Percentiles rank a stretch among this genome's conserved stretches.
phyloP scores from a whole-genome alignment of 2,329 filamentous ascomycete species.

The Gremmenia infestans region DNA sequence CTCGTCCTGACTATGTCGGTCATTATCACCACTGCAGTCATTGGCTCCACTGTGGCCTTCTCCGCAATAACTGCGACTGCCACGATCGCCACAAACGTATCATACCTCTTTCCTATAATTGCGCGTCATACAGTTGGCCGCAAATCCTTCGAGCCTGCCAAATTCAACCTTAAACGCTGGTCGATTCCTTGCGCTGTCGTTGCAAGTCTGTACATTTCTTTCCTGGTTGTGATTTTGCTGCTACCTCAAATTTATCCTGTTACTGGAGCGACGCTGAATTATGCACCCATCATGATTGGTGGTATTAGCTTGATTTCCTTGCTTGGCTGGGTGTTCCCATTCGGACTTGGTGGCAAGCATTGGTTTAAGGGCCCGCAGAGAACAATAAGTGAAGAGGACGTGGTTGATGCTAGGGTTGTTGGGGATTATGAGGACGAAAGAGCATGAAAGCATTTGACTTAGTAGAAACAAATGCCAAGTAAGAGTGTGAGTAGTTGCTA shows the following conservation, averaged over 20 bases:
- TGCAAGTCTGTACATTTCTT: slow-evolving; percentile 32
- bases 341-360: slow-evolving; percentile 30
- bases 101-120: slow-evolving; percentile 36
- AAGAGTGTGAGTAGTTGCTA: no score
- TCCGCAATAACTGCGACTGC: slow-evolving; percentile 35
- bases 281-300: slow-evolving; percentile 36
- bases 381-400: slow-evolving; percentile 31
- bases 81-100: slow-evolving; percentile 36
- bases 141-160: slow-evolving; percentile 31
- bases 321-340: slow-evolving; percentile 34
- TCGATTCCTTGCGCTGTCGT: slow-evolving; percentile 28
- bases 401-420: slow-evolving; percentile 5
- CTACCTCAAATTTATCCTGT: slow-evolving; percentile 37
- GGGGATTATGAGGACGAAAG: background rate
- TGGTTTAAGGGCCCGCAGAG: slow-evolving; percentile 37
- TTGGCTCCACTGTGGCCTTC: slow-evolving; percentile 35
- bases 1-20: slow-evolving; percentile 32
- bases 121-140: slow-evolving; percentile 36
- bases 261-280: slow-evolving; percentile 34
- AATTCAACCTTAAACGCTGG: slow-evolving; percentile 33
- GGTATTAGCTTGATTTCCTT: slow-evolving; percentile 34
- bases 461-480: no score
- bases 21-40: slow-evolving; percentile 34
- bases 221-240: slow-evolving; percentile 34
- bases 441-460: background rate